These are phyloP conservation scores for Tolypocladium sp. DNA, from an alignment of 2,329 filamentous ascomycete genomes.

Conservation along the genomic window DNA sequence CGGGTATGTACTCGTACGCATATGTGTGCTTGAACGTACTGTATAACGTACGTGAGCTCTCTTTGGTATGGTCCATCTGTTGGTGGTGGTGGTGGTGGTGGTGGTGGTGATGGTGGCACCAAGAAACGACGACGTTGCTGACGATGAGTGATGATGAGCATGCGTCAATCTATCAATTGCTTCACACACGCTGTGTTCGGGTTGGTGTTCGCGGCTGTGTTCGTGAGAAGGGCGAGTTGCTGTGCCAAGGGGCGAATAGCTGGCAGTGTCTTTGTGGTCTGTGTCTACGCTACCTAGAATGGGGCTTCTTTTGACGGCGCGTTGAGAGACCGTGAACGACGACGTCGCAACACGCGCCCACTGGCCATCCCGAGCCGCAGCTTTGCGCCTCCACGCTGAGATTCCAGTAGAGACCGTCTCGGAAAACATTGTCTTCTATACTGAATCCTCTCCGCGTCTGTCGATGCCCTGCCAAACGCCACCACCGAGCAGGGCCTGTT, in stretches of 20 bases:
- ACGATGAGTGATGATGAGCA: not conserved
- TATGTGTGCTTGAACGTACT: not conserved
- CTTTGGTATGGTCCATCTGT: not conserved
- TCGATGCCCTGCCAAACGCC: not conserved
- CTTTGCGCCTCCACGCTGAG: not conserved
- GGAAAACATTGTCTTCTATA: not conserved
- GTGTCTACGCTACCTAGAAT: not conserved
- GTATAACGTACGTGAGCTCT: not conserved
- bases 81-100: not conserved
- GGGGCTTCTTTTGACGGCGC: not conserved
- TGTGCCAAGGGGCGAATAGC: not conserved
- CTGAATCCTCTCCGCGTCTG: not conserved
- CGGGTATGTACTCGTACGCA: not conserved
- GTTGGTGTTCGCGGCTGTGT: not conserved
- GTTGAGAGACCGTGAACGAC: not conserved
- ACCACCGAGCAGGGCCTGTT: not conserved
- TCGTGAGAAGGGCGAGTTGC: not conserved
- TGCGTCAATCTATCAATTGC: not conserved
- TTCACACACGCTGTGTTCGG: not conserved
- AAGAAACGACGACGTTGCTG: not conserved
- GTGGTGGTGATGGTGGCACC: not conserved
- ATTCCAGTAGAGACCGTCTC: not conserved
- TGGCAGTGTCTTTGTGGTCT: not conserved
- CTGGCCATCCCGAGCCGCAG: not conserved
- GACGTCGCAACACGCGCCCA: not conserved